Percentiles rank a stretch among this genome's conserved stretches.
These are phyloP conservation scores for Rhizophagus sp. DNA, from an alignment of 192 early-diverging fungal species.

Conservation along the genomic window DNA sequence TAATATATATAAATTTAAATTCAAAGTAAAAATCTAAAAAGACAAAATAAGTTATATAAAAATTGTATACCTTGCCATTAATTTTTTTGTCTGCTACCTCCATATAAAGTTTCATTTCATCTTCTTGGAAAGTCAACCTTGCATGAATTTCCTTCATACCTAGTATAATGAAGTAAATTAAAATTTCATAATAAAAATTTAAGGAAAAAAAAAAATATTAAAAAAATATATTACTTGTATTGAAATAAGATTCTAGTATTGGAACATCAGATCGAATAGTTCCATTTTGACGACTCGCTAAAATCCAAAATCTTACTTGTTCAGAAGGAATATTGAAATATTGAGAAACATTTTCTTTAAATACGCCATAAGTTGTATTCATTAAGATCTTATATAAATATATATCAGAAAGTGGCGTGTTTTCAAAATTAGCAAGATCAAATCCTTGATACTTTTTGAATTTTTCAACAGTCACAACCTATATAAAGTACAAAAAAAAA, in stretches of 20 bases:
- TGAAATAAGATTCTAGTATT: slow-evolving; percentile 50
- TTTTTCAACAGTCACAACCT: slow-evolving; percentile 67
- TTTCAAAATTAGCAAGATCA: slow-evolving; percentile 79
- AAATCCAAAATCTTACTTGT: slow-evolving; percentile 79
- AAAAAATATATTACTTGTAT: slow-evolving; percentile 46
- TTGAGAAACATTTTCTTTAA: slow-evolving; percentile 54
- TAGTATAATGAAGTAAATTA: slow-evolving; percentile 11
- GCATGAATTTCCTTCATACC: slow-evolving; percentile 42
- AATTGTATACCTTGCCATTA: slow-evolving; percentile 36
- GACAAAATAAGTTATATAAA: slow-evolving; percentile 23
- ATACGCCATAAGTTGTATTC: slow-evolving; percentile 54
- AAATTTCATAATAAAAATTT: no score
- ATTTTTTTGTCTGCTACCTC: slow-evolving; percentile 36
- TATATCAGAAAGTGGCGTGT: background rate
- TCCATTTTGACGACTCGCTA: slow-evolving; percentile 89
- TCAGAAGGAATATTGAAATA: slow-evolving; percentile 47
- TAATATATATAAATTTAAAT: background rate
- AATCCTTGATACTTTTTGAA: slow-evolving; percentile 78
- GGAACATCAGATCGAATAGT: slow-evolving; percentile 82
- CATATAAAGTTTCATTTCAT: slow-evolving; percentile 43
- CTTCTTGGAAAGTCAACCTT: slow-evolving; percentile 34
- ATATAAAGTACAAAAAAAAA: background rate
- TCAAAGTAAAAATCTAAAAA: background rate
- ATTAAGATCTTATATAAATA: slow-evolving; percentile 52
- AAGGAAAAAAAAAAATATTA: no score